Base-by-base conservation (phyloP, 805 yeast species). In the Lachancea mirantina region DNA sequence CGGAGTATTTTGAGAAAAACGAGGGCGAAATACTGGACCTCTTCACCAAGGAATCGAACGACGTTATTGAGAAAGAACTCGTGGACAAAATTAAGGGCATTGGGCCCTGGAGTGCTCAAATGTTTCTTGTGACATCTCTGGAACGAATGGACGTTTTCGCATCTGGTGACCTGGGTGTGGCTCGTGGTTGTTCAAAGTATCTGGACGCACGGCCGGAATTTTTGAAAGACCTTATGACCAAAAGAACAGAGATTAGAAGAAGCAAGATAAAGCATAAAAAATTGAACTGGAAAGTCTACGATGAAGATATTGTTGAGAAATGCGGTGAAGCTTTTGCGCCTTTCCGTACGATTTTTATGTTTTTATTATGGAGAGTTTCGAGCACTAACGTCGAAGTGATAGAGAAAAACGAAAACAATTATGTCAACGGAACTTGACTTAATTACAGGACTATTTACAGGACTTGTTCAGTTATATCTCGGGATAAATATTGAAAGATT, bases 21-120 rank as follows among this genome's bases (percentile, higher is more conserved):
- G 64, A 65, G 2, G 52, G 50, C 2, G 50, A 63, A 1, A 50
- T 61, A 2, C 46, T 51, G 1, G 57, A 56, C 1, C 59, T 69
- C 31, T 69, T 77, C 39, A 25, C 38, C 2, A 36, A 42, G 4
- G 36, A 34, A 0, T 58, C 58, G 20, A 31, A 14, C 25, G 70
- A 70, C 2, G 74, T 62, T 14, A 57, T 80, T 10, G 49, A 68
- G 1, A 64, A 64, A 13, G 70, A 68, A 36, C 55, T 79, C 33
- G 68, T 70, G 0, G 52, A 52, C 16, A 46, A 50, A 33, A 61
- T 81, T 40, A 80, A 81, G 47, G 94, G 94, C 0, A 70, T 83
- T 11, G 94, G 92, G 0, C 68, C 68, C 2, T 88, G 97, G 97
- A 74, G 87, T 4, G 88, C 92, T 0, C 81, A 80, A 34, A 88